These are phyloP conservation scores for Corylus avellana DNA, from an alignment of 306 rosid species.

Conservation along the genomic window DNA sequence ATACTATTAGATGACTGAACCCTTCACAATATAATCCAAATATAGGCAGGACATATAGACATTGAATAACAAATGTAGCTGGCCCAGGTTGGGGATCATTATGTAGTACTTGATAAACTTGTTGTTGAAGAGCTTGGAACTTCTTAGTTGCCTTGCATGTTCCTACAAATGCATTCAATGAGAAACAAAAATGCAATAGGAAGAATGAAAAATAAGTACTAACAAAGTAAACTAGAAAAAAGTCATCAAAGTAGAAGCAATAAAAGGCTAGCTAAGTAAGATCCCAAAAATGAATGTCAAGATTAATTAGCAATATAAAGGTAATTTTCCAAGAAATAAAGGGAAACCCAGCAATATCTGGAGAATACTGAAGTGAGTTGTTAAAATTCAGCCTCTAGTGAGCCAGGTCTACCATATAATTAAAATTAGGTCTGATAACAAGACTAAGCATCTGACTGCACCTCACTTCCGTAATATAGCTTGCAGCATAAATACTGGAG, in stretches of 20 bases:
- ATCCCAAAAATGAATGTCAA: slow-evolving; percentile 18
- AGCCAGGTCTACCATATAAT: neutral
- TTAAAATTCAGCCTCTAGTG: neutral
- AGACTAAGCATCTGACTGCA: neutral
- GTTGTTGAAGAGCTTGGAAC: slow-evolving; percentile 89
- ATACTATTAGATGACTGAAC: slow-evolving; percentile 82
- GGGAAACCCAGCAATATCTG: neutral
- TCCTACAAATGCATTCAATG: slow-evolving; percentile 53
- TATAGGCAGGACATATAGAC: slow-evolving; percentile 74
- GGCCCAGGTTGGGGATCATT: slow-evolving; percentile 91
- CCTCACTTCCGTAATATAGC: neutral
- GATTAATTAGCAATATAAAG: slow-evolving; percentile 14
- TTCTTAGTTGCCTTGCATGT: slow-evolving; percentile 81
- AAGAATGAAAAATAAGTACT: slow-evolving; percentile 22
- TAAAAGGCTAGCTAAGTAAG: neutral
- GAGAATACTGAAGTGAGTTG: neutral
- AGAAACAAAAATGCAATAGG: slow-evolving; percentile 36
- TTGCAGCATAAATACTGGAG: neutral
- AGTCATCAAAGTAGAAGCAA: neutral
- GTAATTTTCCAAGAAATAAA: neutral
- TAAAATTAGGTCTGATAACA: neutral
- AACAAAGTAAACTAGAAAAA: slow-evolving; percentile 7
- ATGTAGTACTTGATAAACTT: slow-evolving; percentile 68
- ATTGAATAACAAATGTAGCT: slow-evolving; percentile 70
- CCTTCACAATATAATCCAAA: slow-evolving; percentile 70